Evolutionary conservation across 306 rosid genomes (phyloP).

Genomic region (Vicia faba): DNA sequence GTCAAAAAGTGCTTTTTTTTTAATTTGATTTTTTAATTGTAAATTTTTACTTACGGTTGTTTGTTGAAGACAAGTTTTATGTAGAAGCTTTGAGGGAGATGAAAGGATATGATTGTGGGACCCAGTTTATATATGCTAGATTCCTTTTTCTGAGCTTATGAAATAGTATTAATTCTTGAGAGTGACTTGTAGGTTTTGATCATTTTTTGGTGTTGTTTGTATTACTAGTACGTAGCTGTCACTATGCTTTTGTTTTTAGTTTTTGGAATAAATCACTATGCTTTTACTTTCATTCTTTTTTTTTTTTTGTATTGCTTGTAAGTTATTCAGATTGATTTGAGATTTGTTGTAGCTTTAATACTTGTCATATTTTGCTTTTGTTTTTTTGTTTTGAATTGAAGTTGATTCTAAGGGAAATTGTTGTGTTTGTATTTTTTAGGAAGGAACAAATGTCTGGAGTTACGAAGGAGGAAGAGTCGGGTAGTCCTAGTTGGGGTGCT

Average conservation of each 20-base stretch:
- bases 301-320: constrained; percentile 24
- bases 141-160: constrained; percentile 16
- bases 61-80: constrained; percentile 32
- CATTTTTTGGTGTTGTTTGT: constrained; percentile 6
- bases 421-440: constrained; percentile 27
- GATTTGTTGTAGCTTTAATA: constrained; percentile 14
- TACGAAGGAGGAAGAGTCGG: constrained; percentile 64
- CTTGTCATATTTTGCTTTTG: constrained; percentile 12
- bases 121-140: constrained; percentile 3
- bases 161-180: constrained; percentile 15
- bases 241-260: neutral
- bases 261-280: neutral
- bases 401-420: constrained; percentile 20
- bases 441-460: constrained; percentile 48
- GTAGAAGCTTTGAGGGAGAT: constrained; percentile 23
- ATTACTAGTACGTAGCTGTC: constrained; percentile 4
- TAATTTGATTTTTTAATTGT: neutral
- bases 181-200: constrained; percentile 17
- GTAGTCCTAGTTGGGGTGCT: constrained; percentile 83
- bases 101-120: constrained; percentile 29
- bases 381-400: constrained; percentile 31
- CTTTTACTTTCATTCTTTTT: constrained; percentile 26
- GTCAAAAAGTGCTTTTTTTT: neutral
- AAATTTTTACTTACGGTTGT: too few relatives aligned
- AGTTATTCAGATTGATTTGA: constrained; percentile 22